Evolutionary conservation across 495 filamentous ascomycete genomes (phyloP).

Genomic region (Mytilinidion resinicola): DNA sequence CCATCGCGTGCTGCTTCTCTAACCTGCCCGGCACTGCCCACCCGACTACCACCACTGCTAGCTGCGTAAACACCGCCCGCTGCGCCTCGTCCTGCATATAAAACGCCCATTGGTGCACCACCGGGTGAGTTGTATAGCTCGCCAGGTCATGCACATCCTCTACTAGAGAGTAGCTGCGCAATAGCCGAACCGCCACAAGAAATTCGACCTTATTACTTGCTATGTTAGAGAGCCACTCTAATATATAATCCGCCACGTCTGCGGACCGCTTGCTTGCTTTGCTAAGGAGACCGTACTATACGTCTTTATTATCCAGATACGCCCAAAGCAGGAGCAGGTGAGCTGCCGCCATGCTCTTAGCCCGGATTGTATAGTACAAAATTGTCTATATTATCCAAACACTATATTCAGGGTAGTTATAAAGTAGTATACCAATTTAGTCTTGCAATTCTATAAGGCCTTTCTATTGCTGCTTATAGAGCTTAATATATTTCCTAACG

Average conservation of each 20-base stretch:
- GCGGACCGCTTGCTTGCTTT: no score
- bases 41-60: conserved; percentile 9
- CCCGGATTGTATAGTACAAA: not conserved
- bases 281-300: no score
- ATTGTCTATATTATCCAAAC: not conserved
- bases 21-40: conserved; percentile 7
- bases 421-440: not conserved
- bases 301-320: conserved; percentile 2
- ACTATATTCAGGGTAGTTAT: not conserved
- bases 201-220: conserved; percentile 11
- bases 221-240: no score
- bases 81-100: not conserved
- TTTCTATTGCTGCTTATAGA: conserved; percentile 5
- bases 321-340: conserved; percentile 6
- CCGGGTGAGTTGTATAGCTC: conserved; percentile 16
- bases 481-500: conserved; percentile 1
- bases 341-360: not conserved
- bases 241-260: no score
- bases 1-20: not conserved
- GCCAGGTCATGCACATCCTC: conserved; percentile 8
- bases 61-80: not conserved
- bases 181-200: conserved; percentile 3
- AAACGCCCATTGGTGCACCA: conserved; percentile 12
- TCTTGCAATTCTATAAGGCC: not conserved
- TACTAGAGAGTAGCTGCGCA: conserved; percentile 17